These are phyloP conservation scores for Oleoguttula mirabilis DNA, from an alignment of 495 filamentous ascomycete species.

Conservation along the genomic window DNA sequence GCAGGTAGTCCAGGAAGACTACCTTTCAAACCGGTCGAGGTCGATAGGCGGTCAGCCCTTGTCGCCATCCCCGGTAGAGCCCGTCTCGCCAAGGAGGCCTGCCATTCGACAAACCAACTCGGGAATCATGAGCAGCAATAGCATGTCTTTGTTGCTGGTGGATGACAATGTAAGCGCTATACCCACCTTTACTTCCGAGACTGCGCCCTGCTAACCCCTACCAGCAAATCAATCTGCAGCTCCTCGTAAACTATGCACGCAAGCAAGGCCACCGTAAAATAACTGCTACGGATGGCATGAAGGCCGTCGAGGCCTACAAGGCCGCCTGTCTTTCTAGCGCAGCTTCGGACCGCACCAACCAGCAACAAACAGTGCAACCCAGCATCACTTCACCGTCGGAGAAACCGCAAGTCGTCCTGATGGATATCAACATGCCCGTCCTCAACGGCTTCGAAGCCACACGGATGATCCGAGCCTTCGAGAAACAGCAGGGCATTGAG, in stretches of 20 bases:
- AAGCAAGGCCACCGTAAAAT: conserved; percentile 7
- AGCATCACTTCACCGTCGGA: neutral
- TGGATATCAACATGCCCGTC: conserved; percentile 22
- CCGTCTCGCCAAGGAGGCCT: too few relatives aligned
- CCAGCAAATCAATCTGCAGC: conserved; percentile 13
- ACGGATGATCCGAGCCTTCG: conserved; percentile 7
- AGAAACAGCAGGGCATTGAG: conserved; percentile 4
- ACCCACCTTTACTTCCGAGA: too few relatives aligned
- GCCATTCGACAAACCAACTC: neutral
- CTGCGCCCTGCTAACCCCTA: neutral
- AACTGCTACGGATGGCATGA: conserved; percentile 5
- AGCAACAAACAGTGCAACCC: too few relatives aligned
- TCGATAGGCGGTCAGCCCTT: too few relatives aligned
- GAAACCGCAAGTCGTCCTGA: conserved; percentile 15
- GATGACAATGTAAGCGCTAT: conserved; percentile 2
- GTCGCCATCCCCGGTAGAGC: too few relatives aligned
- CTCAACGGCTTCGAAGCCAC: conserved; percentile 19
- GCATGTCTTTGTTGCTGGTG: neutral
- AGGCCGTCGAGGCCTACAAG: conserved; percentile 15
- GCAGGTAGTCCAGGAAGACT: too few relatives aligned
- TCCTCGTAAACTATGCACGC: conserved; percentile 11
- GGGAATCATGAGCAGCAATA: neutral
- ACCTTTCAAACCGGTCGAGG: too few relatives aligned
- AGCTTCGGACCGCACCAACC: too few relatives aligned
- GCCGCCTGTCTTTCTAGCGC: conserved; percentile 4